Conservation (phyloP, 1,139 yeast genomes). For the Zhuliangozyma parablackwelliae region DNA sequence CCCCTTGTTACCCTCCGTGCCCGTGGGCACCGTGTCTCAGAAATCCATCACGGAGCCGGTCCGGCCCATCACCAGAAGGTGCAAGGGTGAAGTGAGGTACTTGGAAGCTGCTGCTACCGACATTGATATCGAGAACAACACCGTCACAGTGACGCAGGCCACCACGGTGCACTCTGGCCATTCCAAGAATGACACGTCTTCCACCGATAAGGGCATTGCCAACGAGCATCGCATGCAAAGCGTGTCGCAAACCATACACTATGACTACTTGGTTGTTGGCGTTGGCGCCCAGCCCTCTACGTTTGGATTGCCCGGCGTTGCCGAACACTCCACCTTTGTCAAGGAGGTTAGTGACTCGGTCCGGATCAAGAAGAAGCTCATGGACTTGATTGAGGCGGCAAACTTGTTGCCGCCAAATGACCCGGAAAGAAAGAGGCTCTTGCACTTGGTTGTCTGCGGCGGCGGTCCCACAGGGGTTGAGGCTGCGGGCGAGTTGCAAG, state of each 20-base stretch:
- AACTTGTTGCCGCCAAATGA: constrained; percentile 67
- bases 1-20: constrained; percentile 86
- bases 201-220: constrained; percentile 21
- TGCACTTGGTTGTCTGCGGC: constrained; percentile 84
- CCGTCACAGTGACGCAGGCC: constrained; percentile 23
- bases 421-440: constrained; percentile 71
- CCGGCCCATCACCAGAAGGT: constrained; percentile 60
- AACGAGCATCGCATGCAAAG: constrained; percentile 43
- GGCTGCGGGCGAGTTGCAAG: constrained; percentile 91
- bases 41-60: constrained; percentile 88
- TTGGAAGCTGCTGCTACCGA: constrained; percentile 87
- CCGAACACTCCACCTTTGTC: constrained; percentile 77
- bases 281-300: constrained; percentile 92
- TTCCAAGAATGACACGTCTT: constrained; percentile 45
- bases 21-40: constrained; percentile 86
- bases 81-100: constrained; percentile 73
- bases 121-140: constrained; percentile 53
- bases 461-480: constrained; percentile 98
- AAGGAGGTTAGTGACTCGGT: constrained; percentile 83
- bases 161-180: constrained; percentile 50
- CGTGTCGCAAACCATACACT: constrained; percentile 46
- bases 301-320: constrained; percentile 88
- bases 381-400: constrained; percentile 80
- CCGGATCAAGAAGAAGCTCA: constrained; percentile 66
- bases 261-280: constrained; percentile 79